phyloP scores from a whole-genome alignment of 805 yeast genomes.

The Starmerella gropengiesseri region DNA sequence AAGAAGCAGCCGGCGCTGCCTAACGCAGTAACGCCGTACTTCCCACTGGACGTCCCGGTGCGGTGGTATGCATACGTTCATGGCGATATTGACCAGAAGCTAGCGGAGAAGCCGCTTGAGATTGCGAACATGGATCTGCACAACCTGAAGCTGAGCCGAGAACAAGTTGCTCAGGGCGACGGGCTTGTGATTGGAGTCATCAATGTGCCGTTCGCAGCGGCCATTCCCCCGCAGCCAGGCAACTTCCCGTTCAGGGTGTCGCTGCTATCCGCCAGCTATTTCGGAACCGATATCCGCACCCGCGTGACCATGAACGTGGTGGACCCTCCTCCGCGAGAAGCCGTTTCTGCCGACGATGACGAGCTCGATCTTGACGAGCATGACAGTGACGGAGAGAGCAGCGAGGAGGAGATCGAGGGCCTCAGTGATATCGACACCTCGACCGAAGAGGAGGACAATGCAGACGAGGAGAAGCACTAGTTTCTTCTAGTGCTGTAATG shows the following conservation, averaged over 20 bases:
- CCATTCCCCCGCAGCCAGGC: constrained; percentile 69
- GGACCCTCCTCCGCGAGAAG: neutral
- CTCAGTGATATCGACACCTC: constrained; percentile 50
- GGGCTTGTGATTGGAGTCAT: constrained; percentile 52
- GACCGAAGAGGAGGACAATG: constrained; percentile 43
- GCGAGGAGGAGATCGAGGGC: constrained; percentile 33
- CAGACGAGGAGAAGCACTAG: constrained; percentile 26
- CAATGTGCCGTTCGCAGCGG: constrained; percentile 59
- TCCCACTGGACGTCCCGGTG: constrained; percentile 45
- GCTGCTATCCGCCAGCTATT: constrained; percentile 63
- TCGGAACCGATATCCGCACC: constrained; percentile 68
- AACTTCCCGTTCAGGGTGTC: constrained; percentile 56
- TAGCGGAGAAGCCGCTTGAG: constrained; percentile 37
- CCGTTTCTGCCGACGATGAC: constrained; percentile 35
- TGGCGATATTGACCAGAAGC: constrained; percentile 66
- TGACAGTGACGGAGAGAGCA: constrained; percentile 35
- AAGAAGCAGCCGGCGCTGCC: constrained; percentile 62
- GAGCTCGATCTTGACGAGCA: constrained; percentile 29
- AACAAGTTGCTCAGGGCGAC: constrained; percentile 34
- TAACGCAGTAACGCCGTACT: constrained; percentile 58
- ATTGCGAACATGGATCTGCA: constrained; percentile 43
- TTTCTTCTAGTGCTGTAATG: no score
- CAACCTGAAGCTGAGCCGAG: constrained; percentile 45
- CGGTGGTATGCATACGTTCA: constrained; percentile 62
- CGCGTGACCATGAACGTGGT: constrained; percentile 59